phyloP scores from a whole-genome alignment of 1,139 yeast genomes.

The Blastobotrys raffinosifermentans region DNA sequence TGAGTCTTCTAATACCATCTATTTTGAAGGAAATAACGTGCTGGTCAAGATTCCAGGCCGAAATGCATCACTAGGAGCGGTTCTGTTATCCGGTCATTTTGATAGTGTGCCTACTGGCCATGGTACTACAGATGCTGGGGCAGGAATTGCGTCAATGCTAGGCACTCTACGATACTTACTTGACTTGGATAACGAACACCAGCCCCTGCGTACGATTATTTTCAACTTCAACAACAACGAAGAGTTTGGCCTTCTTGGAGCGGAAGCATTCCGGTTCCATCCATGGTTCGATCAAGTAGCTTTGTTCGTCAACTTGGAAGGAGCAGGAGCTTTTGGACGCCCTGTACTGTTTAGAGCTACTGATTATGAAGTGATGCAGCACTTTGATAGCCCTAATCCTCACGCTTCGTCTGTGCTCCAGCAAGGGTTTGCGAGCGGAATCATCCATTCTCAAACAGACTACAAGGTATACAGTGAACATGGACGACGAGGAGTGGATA shows the following conservation, averaged over 20 bases:
- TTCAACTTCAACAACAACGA: conserved; percentile 88
- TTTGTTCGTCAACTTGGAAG: conserved; percentile 79
- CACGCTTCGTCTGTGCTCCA: conserved; percentile 76
- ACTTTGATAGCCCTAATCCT: conserved; percentile 49
- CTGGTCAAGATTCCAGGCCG: conserved; percentile 66
- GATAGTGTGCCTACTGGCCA: conserved; percentile 85
- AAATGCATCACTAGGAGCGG: conserved; percentile 47
- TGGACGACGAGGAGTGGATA: conserved; percentile 80
- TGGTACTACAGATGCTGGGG: conserved; percentile 92
- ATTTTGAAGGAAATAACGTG: conserved; percentile 76
- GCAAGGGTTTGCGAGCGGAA: conserved; percentile 71
- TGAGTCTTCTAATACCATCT: conserved; percentile 42
- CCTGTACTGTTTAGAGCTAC: conserved; percentile 81
- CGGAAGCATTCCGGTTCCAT: conserved; percentile 65
- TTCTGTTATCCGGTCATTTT: conserved; percentile 76
- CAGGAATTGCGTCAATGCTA: conserved; percentile 79
- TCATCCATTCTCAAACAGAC: conserved; percentile 79
- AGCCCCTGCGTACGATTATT: conserved; percentile 65
- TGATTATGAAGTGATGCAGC: conserved; percentile 65
- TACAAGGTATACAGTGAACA: conserved; percentile 61
- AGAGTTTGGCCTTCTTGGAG: conserved; percentile 85
- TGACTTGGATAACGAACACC: conserved; percentile 30
- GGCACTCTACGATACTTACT: conserved; percentile 57
- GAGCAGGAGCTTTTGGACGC: conserved; percentile 94
- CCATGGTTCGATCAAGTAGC: conserved; percentile 63